Evolutionary conservation across 495 filamentous ascomycete genomes (phyloP).

Genomic region (Neurospora sp.): DNA sequence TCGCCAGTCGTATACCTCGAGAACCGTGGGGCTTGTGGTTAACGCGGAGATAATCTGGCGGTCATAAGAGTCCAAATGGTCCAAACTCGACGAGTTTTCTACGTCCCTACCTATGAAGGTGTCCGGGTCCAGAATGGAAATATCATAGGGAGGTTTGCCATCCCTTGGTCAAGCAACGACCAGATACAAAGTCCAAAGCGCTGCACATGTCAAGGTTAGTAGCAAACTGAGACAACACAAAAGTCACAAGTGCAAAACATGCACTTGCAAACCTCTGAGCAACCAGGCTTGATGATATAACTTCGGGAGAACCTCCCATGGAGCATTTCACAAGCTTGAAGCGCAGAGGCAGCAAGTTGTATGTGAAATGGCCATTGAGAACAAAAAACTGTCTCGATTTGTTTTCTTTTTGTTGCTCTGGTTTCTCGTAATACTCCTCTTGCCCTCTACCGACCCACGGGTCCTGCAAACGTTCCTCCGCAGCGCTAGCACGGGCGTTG

Average conservation of each 20-base stretch:
- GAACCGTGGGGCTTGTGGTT: conserved; percentile 51
- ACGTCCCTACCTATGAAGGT: conserved; percentile 1
- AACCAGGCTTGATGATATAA: conserved; percentile 11
- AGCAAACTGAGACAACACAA: background rate
- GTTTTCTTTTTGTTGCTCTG: conserved; percentile 9
- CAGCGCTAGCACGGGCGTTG: background rate
- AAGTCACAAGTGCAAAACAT: background rate
- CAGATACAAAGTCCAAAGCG: background rate
- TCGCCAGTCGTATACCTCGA: conserved; percentile 71
- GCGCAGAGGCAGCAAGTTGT: conserved; percentile 22
- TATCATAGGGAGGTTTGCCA: background rate
- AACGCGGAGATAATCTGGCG: conserved; percentile 68
- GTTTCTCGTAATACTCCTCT: conserved; percentile 2
- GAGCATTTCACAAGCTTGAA: conserved; percentile 46
- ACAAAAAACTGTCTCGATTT: conserved; percentile 18
- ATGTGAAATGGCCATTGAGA: conserved; percentile 54
- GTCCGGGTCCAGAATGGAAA: conserved; percentile 2
- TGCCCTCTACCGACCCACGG: background rate
- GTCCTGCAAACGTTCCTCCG: background rate
- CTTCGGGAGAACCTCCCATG: conserved; percentile 57
- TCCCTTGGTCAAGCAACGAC: background rate
- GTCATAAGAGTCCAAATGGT: conserved; percentile 4
- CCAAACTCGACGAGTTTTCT: background rate
- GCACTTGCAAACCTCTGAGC: conserved; percentile 9
- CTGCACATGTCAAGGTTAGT: conserved; percentile 5